Evolutionary conservation across 1,139 yeast genomes (phyloP), one percentile per base, ranked within the genome.

Genomic region (Suhomyces bokatorum): DNA sequence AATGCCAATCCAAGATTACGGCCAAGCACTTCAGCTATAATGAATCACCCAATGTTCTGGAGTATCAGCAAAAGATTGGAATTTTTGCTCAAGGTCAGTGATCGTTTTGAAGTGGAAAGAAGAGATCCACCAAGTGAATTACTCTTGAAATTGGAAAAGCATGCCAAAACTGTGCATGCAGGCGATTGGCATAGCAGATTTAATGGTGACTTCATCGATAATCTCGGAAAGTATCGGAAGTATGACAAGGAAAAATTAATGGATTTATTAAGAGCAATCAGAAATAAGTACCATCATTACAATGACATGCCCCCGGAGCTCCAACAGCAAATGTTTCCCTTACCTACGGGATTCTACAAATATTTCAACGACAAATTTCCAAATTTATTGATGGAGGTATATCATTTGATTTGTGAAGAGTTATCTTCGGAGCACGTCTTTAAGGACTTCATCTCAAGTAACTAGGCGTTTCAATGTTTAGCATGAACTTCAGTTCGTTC

Each of bases 21-120:
- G 48, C 97, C 97, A 2, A 82, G 79, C 48, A 90, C 96, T 2
- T 59, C 66, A 2, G 67, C 66, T 24, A 83, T 93, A 1, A 64
- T 93, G 59, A 78, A 73, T 51, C 99, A 95, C 68, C 99, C 99
- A 7, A 78, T 81, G 48, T 93, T 93, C 61, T 93, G 99, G 99
- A 56, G 78, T 5, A 66, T 70, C n/a, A 79, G 81, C 38, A 85
- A 81, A 60, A 85, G 87, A 56, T 71, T 93, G 40, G 96, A 89
- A 52, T 91, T 93, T 59, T 67, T 93, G 45, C 70, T 91, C 45
- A 86, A 85, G 56, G 93, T 88, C 2, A 88, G 97, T 52, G 99
- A 93, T 61, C 70, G 98, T 48, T 87, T 90, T 62, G 99, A 93
- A 58, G 72, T 86, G 42, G 97, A 91, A 59, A 78, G 81, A 53